Base-by-base conservation (phyloP, 768 basidiomycete species). In the Trametes cingulata region DNA sequence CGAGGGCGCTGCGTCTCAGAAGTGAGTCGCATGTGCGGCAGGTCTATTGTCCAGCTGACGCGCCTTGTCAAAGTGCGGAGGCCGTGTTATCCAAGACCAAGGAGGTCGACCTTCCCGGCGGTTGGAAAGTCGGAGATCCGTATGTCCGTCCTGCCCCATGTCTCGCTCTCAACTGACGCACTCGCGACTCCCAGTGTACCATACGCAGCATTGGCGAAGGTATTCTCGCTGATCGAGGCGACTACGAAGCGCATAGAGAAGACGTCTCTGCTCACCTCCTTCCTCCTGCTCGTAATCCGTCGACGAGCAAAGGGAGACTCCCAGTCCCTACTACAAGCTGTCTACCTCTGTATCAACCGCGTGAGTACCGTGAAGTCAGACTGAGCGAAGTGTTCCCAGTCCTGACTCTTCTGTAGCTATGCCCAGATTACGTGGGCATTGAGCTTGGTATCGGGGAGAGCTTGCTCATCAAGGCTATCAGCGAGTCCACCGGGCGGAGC, bases 381-480 rank as follows among this genome's bases (percentile, higher is more conserved):
- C 33, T 52, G 15, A 25, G 14, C 8, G 9, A 15, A 15, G 20
- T 29, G 42, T 9, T 39, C 13, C 17, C 22, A 15, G 50, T 13
- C 15, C 41, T 56, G 33, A 50, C 10, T 5, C 19, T 12, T 13
- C 8, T 48, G 33, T 71, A 98, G 95, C 73, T 98, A 57, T 88
- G 93, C 66, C 95, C 97, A 15, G 97, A 98, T 72, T 98, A 98
- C 73, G 79, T 92, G 59, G 95, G 96, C 27, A 80, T 98, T 52
- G 96, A 99, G 72, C 83, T 99, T 1, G 97, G 97, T 33, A 95
- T 98, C 58, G 97, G 96, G 17, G 97, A 99, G 72, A 92, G 90
- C 65, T 76, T 98, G 19, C 81, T 99, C 37, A 84, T 97, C 70
- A 98, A 98, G 69, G 95, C 97, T 15, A 98, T 99, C 61, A 90